Evolutionary conservation across 352 stramenopile genomes (phyloP), one percentile per base, ranked within the genome.

Genomic region (Pilasporangium apinafurcum): DNA sequence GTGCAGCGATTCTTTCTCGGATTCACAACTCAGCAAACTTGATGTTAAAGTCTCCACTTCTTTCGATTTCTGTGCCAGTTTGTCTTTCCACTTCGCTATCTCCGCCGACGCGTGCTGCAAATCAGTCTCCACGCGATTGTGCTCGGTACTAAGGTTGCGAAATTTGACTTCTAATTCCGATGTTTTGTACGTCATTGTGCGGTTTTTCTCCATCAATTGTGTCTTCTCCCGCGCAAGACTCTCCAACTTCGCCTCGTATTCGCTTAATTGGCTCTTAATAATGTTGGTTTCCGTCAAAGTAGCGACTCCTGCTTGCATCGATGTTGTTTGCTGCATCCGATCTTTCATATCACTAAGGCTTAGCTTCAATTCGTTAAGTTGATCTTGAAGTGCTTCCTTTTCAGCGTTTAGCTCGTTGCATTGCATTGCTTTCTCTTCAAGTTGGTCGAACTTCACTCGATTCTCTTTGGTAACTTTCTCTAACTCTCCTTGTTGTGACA

Each of bases 1-100:
- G 20, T 73, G 56, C 9, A 61, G 17, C 0, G 40, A 3, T 10
- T 78, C 66, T 25, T 65, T 60, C 14, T 79, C 69, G 10, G 59
- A 44, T 28, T 55, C 48, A 22, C 59, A 36, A 34, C 49, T 28
- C 8, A 45, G 56, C 34, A 32, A 38, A 35, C 21, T 60, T 40
- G 34, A 18, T 17, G 40, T 52, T 21, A 62, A 40, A 17, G 51
- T 16, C 35, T 79, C 59, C 3, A 31, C n/a, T 17, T 79, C 61
- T 40, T 65, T 67, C 16, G 45, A 43, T 37, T 68, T 62, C 16
- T 68, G 60, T 1, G 69, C 63, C 4, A 54, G 40, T 10, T 48
- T 57, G 0, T 59, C 54, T 54, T 59, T 64, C 56, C 49, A 71
- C 25, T 70, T 72, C 5, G 4, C 21, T 9, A 54, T 4, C 31